phyloP scores from a whole-genome alignment of 768 basidiomycete genomes.

The Rhodotorula sphaerocarpa region DNA sequence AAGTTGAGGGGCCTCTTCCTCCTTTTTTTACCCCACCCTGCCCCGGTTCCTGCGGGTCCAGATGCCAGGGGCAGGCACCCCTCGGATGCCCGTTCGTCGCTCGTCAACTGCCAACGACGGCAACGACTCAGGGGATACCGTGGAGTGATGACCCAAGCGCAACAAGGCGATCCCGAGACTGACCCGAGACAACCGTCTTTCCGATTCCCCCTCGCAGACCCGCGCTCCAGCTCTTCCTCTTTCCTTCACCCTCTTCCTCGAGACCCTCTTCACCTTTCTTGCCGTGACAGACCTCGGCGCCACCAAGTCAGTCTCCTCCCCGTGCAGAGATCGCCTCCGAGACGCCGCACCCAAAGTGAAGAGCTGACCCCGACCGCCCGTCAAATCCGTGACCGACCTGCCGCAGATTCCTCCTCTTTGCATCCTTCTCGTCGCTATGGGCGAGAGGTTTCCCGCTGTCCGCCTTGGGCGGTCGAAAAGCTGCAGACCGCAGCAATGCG shows the following conservation, averaged over 20 bases:
- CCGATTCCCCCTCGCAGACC: neutral
- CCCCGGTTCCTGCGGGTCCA: no score
- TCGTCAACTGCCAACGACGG: no score
- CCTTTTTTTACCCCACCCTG: no score
- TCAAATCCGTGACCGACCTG: no score
- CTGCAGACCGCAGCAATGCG: constrained; percentile 26
- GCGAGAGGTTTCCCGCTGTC: constrained; percentile 26
- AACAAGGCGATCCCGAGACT: no score
- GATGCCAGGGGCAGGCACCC: no score
- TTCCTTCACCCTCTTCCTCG: constrained; percentile 15
- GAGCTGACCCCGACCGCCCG: no score
- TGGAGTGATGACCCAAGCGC: no score
- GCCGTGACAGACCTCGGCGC: constrained; percentile 10
- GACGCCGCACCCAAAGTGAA: no score
- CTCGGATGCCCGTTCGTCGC: no score
- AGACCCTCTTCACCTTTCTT: constrained; percentile 18
- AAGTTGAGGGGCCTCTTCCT: neutral
- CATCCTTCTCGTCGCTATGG: constrained; percentile 34
- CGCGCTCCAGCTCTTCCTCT: constrained; percentile 8
- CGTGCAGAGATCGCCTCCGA: no score
- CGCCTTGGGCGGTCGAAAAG: constrained; percentile 18
- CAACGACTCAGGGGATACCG: neutral
- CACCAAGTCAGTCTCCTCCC: neutral
- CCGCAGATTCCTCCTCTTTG: constrained; percentile 34
- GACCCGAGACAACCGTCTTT: neutral